phyloP scores from a whole-genome alignment of 1,284 basidiomycete genomes.

The Malassezia globosa region DNA sequence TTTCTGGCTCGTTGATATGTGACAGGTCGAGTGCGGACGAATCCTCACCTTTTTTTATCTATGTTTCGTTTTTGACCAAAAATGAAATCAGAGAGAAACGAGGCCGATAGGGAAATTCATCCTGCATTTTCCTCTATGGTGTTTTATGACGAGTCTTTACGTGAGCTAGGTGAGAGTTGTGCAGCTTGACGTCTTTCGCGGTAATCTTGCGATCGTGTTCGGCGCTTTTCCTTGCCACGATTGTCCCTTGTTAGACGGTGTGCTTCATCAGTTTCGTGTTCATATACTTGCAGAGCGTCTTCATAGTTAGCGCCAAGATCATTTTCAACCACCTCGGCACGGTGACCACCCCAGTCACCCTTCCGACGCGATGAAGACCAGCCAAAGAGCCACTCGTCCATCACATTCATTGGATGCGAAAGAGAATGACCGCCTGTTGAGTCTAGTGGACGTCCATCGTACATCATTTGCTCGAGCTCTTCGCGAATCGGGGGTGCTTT shows the following conservation, averaged over 20 bases:
- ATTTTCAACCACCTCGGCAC: conserved; percentile 1
- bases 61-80: too few relatives aligned
- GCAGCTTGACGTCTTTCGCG: background rate
- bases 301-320: conserved; percentile 12
- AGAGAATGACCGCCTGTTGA: conserved; percentile 23
- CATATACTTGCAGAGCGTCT: conserved; percentile 13
- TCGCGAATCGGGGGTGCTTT: conserved; percentile 26
- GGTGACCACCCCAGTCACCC: background rate
- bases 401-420: conserved; percentile 54
- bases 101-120: too few relatives aligned
- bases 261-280: background rate
- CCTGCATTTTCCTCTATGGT: too few relatives aligned
- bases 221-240: background rate
- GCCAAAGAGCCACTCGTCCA: conserved; percentile 83
- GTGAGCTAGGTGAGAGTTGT: background rate
- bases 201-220: conserved; percentile 7
- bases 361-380: conserved; percentile 52
- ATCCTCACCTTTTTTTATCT: background rate
- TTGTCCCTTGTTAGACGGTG: background rate
- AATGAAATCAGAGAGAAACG: too few relatives aligned
- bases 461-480: conserved; percentile 25
- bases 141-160: too few relatives aligned
- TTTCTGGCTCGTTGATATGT: too few relatives aligned
- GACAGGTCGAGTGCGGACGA: too few relatives aligned
- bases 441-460: conserved; percentile 12